Evolutionary conservation across 257 asterid genomes (phyloP).

Genomic region (Solanum raphanifolium): DNA sequence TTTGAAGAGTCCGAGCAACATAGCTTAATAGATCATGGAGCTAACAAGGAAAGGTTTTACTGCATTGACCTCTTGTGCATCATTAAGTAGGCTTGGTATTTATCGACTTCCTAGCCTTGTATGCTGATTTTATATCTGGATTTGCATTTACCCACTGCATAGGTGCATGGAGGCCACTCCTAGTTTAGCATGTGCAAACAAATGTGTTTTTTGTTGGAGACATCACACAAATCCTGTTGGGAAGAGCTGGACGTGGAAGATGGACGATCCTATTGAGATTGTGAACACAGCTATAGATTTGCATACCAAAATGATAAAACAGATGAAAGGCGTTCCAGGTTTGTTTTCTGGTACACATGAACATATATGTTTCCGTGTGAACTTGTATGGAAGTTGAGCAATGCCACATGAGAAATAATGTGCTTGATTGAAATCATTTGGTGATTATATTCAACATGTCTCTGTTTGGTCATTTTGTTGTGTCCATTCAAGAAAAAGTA

Average conservation of each 20-base stretch:
- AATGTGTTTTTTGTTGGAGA: conserved; percentile 98
- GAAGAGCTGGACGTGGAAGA: conserved; percentile 97
- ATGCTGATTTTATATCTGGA: not conserved
- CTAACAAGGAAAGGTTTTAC: not conserved
- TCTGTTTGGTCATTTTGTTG: not conserved
- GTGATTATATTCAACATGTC: not conserved
- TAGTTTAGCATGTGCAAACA: conserved; percentile 97
- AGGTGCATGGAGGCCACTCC: conserved; percentile 99
- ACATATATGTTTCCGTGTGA: not conserved
- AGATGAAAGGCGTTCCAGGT: conserved; percentile 99
- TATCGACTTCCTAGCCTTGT: not conserved
- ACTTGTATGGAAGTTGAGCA: not conserved
- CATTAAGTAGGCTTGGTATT: not conserved
- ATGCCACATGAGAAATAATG: not conserved
- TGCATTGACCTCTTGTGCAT: not conserved
- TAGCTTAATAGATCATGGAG: not conserved
- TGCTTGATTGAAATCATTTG: not conserved
- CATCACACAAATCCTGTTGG: conserved; percentile 98
- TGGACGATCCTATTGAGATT: conserved; percentile 90
- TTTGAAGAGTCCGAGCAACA: not conserved
- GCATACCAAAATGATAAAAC: conserved; percentile 86
- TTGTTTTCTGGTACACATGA: conserved; percentile 2
- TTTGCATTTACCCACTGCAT: not conserved
- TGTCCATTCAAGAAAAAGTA: not conserved
- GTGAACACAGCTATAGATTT: conserved; percentile 80